Evolutionary conservation across 495 filamentous ascomycete species (phyloP), one percentile per base, ranked within the genome.

Genomic region (Penicillium waksmanii): DNA sequence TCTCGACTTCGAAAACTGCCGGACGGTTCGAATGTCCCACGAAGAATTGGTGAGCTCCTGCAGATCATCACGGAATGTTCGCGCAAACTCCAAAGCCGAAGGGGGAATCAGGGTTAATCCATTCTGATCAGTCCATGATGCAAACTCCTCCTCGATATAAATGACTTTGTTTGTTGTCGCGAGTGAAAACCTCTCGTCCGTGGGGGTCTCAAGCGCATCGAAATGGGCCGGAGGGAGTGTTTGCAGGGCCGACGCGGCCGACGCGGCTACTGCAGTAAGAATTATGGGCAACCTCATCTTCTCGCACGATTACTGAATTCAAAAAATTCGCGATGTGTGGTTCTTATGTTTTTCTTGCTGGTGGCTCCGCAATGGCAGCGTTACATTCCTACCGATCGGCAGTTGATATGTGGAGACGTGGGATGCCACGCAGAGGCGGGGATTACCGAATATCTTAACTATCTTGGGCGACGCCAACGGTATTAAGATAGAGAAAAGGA

Each of bases 31-130:
- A 23, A 79, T 50, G 5, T 67, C 60, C 67, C 72, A 71, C 3
- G 68, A 60, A 15, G 51, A 52, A 31, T 70, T 62, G 35, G 76
- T 73, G 34, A 82, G 49, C 23, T 72, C 50, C 12, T 71, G 61
- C 3, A 85, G 67, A 56, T 85, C 82, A 3, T 72, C 53, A 46
- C 69, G 65, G 48, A 84, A 83, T 0, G 71, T 77, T 19, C 70
- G 56, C 6, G 82, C 81, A 38, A 84, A 85, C 5, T 82, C 77
- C 21, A 61, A 60, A 2, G 74, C 74, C 0, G 78, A 75, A 0
- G 82, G 81, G 7, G 82, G 82, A n/a, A 84, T 83, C 12, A 84
- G 67, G 0, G 81, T 84, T 17, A 83, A 61, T 3, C 82, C 80
- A 59, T 75, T 48, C 40, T 69, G 53, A 51, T 75, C 73, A 10